A percentile compares a stretch with the other conserved stretches of the same genome.
These are phyloP conservation scores for Penicillium steckii DNA, from an alignment of 495 filamentous ascomycete genomes.

Conservation along the genomic window DNA sequence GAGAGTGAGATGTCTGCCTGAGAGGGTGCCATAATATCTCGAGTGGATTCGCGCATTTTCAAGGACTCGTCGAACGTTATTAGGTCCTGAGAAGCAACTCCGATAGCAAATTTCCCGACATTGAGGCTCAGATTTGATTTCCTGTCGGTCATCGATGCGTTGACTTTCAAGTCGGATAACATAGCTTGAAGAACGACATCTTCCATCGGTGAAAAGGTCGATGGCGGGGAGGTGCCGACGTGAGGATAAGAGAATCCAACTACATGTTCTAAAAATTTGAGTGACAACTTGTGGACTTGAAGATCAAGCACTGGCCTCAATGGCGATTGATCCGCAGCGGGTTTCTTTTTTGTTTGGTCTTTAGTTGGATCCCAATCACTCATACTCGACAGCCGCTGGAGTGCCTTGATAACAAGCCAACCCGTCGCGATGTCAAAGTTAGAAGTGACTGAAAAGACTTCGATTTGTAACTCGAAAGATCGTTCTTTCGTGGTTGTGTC, in stretches of 20 bases:
- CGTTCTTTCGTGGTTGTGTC: background rate
- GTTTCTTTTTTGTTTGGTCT: slow-evolving; percentile 15
- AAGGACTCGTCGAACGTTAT: slow-evolving; percentile 67
- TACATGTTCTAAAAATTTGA: slow-evolving; percentile 66
- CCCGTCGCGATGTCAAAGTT: slow-evolving; percentile 70
- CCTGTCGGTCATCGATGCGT: slow-evolving; percentile 19
- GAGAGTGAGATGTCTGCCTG: slow-evolving; percentile 67
- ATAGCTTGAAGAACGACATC: slow-evolving; percentile 36
- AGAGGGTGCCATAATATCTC: slow-evolving; percentile 55
- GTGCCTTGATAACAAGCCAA: slow-evolving; percentile 61
- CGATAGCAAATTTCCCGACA: slow-evolving; percentile 69
- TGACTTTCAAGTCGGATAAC: slow-evolving; percentile 26
- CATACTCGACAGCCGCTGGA: slow-evolving; percentile 51
- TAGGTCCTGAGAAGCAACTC: slow-evolving; percentile 69
- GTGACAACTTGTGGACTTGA: slow-evolving; percentile 50
- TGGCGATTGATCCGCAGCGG: slow-evolving; percentile 12
- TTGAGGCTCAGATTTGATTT: slow-evolving; percentile 28
- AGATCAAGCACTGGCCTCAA: slow-evolving; percentile 47
- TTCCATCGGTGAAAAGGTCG: slow-evolving; percentile 27
- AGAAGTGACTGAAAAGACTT: slow-evolving; percentile 53
- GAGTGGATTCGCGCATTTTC: slow-evolving; percentile 69
- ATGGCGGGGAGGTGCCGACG: slow-evolving; percentile 9
- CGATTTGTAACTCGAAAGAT: slow-evolving; percentile 47
- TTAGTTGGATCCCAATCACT: slow-evolving; percentile 22
- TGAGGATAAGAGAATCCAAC: slow-evolving; percentile 37